Base-by-base conservation (phyloP, 805 yeast genomes). In the Cyberlindnera euphorbiae region DNA sequence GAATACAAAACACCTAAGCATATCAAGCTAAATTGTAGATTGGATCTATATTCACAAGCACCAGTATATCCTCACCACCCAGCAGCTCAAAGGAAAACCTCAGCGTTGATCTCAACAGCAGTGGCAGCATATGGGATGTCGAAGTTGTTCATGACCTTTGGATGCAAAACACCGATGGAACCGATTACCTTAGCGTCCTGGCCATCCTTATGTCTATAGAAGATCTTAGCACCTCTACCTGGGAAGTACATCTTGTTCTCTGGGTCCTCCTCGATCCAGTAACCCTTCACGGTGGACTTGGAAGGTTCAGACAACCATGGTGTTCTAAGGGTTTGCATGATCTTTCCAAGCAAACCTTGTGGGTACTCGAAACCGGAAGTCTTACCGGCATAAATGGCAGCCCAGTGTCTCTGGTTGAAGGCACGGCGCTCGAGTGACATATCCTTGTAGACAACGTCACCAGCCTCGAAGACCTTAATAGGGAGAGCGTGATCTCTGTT, bases 401-500 rank as follows among this genome's bases (percentile, higher is more conserved):
- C 82, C 89, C 96, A 93, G 59, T 85, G 82, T 63, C 97, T 83
- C 70, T 85, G 87, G 64, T 93, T 93, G 62, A 67, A 76, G 6
- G 97, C 94, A 50, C 82, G 84, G 65, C 96, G 80, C 69, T 93
- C 99, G 38, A 81, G 65, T 17, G 72, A 59, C 26, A 71, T 74
- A 58, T 88, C 80, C 65, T 90, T 88, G 67, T 83, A 77, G 15
- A 87, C 96, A 43, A 93, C 82, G 63, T 93, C 99, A 53, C 96
- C 97, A 49, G 85, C 70, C 69, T 93, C 99, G 50, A 93, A 93
- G 41, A 94, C 96, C 62, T 78, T 82, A 57, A 94, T 84, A 31
- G 99, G 99, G 56, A 93, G 73, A 3, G 95, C 72, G 62, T 94
- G 97, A 61, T 88, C 84, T 69, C 96, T 83, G 69, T 93, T 93